Conservation (phyloP, 331 rosid genomes). For the Quercus lobata region DNA sequence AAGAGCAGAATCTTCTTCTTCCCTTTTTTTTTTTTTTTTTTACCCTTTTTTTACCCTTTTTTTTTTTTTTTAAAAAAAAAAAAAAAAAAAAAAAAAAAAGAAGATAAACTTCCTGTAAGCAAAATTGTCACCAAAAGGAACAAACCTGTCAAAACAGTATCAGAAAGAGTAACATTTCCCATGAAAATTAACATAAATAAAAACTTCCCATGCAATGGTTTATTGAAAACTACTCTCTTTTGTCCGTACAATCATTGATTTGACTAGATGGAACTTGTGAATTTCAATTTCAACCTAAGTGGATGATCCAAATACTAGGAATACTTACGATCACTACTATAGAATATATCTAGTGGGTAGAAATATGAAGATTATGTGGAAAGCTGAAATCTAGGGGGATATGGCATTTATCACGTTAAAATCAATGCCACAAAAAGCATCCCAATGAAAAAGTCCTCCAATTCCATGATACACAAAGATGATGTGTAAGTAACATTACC, state of each 20-base stretch:
- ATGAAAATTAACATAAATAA: neutral
- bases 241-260: neutral
- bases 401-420: neutral
- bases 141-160: neutral
- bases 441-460: neutral
- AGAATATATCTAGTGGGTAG: too few relatives aligned
- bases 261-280: neutral
- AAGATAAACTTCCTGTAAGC: neutral
- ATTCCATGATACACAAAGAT: neutral
- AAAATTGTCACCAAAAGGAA: neutral
- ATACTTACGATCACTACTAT: too few relatives aligned
- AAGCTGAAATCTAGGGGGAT: too few relatives aligned
- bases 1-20: too few relatives aligned
- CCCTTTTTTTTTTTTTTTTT: too few relatives aligned
- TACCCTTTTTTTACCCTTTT: too few relatives aligned
- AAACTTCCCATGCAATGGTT: neutral
- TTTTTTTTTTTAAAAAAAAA: too few relatives aligned
- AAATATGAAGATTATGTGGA: neutral
- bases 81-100: accelerated
- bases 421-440: neutral
- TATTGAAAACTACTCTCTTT: too few relatives aligned
- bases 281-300: neutral
- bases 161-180: neutral
- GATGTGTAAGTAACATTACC: slow-evolving; percentile 28
- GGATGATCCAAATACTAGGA: too few relatives aligned